These are phyloP conservation scores for Rhodotorula babjevae DNA, from an alignment of 768 basidiomycete genomes.

Conservation along the genomic window DNA sequence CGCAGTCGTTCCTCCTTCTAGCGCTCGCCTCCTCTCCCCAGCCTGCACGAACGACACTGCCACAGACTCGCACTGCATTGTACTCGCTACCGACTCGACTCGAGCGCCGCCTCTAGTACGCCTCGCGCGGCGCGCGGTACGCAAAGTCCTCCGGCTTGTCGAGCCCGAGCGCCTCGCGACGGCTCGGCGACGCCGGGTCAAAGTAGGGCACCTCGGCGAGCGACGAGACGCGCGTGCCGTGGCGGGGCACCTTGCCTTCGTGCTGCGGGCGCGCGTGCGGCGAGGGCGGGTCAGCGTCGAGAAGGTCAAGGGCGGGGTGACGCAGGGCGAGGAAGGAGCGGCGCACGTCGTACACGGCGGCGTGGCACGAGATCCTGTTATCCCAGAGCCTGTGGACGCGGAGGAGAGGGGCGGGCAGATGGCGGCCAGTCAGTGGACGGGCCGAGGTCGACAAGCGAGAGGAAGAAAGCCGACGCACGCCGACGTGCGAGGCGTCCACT, in stretches of 20 bases:
- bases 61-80: too few species aligned
- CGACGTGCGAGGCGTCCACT: not conserved
- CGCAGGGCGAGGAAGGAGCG: too few species aligned
- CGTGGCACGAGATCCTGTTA: not conserved
- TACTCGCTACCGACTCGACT: too few species aligned
- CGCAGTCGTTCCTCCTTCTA: too few species aligned
- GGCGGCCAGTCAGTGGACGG: too few species aligned
- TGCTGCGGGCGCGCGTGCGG: too few species aligned
- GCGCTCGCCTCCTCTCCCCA: too few species aligned
- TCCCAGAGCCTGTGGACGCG: not conserved
- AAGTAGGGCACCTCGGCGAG: slow-evolving; percentile 10
- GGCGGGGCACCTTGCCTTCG: not conserved
- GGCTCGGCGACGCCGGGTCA: not conserved
- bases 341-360: not conserved
- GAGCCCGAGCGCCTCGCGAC: slow-evolving; percentile 12
- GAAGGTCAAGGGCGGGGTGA: not conserved
- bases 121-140: too few species aligned
- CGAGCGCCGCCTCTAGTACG: not conserved
- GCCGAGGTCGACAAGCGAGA: too few species aligned
- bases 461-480: not conserved
- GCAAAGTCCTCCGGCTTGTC: slow-evolving; percentile 8
- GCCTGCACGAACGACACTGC: too few species aligned
- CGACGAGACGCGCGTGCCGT: slow-evolving; percentile 4
- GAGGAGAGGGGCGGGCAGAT: too few species aligned
- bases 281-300: not conserved